Conservation (phyloP, 371 early-diverging fungal genomes). For the Mortierella sp. region DNA sequence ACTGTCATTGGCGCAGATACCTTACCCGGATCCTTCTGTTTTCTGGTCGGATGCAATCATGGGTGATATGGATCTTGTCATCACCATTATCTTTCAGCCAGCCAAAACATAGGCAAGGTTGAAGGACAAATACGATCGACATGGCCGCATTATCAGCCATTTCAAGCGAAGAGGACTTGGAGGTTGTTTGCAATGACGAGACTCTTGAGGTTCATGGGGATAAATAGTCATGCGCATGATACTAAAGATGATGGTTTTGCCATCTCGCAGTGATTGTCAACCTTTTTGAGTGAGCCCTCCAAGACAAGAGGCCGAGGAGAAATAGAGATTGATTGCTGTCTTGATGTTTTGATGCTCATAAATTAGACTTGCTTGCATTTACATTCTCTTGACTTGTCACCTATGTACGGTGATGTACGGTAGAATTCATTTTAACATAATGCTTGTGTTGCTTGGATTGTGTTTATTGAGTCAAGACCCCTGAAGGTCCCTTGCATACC, state of each 20-base stretch:
- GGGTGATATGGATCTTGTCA: slow-evolving; percentile 29
- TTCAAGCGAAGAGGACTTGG: background rate
- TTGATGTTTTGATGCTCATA: too few relatives aligned
- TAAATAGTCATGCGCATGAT: too few relatives aligned
- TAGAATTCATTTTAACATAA: background rate
- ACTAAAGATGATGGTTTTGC: background rate
- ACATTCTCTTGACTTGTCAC: too few relatives aligned
- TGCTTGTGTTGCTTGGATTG: background rate
- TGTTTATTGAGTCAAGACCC: background rate
- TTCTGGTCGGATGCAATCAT: slow-evolving; percentile 31
- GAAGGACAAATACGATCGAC: background rate
- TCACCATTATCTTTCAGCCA: slow-evolving; percentile 27
- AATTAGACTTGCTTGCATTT: background rate
- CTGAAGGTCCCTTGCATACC: background rate
- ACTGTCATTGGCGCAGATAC: slow-evolving; percentile 27
- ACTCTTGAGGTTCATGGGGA: background rate
- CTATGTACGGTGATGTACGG: background rate
- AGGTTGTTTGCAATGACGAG: background rate
- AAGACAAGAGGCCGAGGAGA: background rate
- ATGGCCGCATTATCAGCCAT: background rate
- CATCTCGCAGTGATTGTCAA: background rate
- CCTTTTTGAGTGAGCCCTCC: background rate
- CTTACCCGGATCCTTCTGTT: slow-evolving; percentile 22
- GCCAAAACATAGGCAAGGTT: slow-evolving; percentile 21
- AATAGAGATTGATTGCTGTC: background rate